Evolutionary conservation across 2,329 filamentous ascomycete species (phyloP).

Genomic region (Cordyceps cicadae): DNA sequence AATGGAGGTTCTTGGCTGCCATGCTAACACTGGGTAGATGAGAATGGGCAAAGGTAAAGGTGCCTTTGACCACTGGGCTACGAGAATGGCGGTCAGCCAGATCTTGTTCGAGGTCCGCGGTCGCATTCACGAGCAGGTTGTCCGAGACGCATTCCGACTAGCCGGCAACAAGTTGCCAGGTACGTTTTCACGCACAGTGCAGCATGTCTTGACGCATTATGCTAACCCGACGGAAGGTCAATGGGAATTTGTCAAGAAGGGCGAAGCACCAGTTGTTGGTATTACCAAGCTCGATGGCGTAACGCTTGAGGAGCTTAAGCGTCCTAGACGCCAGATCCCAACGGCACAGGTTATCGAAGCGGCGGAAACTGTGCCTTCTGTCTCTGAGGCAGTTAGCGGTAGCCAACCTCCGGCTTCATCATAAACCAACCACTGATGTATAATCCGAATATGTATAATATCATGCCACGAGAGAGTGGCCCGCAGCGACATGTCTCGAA

Average conservation of each 20-base stretch:
- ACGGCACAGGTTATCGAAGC: conserved; percentile 30
- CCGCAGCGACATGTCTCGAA: background rate
- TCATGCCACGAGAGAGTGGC: background rate
- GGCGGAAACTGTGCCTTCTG: conserved; percentile 19
- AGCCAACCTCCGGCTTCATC: conserved; percentile 26
- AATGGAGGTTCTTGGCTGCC: background rate
- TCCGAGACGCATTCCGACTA: conserved; percentile 84
- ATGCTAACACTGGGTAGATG: conserved; percentile 39
- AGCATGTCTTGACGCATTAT: background rate
- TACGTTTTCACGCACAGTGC: conserved; percentile 33
- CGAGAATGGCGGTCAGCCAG: conserved; percentile 81
- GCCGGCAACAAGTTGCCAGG: conserved; percentile 93
- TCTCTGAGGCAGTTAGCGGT: conserved; percentile 25
- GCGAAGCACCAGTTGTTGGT: conserved; percentile 81
- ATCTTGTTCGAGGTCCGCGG: conserved; percentile 90
- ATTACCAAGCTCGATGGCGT: conserved; percentile 84
- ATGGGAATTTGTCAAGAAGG: conserved; percentile 92
- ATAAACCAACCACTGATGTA: conserved; percentile 14
- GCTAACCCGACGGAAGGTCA: conserved; percentile 43
- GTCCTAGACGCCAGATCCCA: conserved; percentile 61
- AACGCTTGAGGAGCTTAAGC: conserved; percentile 75
- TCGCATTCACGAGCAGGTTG: conserved; percentile 87
- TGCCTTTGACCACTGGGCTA: conserved; percentile 93
- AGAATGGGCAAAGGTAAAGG: conserved; percentile 99
- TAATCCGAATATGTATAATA: conserved; percentile 14